Evolutionary conservation across 2,329 filamentous ascomycete species (phyloP).

Genomic region (Aphanocladium album): DNA sequence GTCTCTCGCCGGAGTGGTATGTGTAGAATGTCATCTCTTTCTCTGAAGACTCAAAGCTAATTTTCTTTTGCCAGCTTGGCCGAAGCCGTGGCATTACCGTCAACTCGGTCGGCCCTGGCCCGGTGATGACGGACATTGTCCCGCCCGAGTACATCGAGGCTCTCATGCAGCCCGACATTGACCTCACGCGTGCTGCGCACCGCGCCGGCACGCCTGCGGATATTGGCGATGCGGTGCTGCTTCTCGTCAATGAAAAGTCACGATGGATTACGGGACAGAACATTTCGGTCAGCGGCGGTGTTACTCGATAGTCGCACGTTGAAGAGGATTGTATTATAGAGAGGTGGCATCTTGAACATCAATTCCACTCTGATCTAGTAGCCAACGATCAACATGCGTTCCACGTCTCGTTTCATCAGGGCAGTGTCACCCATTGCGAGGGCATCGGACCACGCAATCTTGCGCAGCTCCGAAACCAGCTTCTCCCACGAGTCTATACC

Average conservation of each 20-base stretch:
- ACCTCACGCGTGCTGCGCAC: conserved; percentile 27
- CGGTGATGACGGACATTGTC: conserved; percentile 30
- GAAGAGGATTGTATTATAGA: no score
- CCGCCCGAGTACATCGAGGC: conserved; percentile 16
- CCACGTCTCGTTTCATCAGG: no score
- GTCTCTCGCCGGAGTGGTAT: conserved; percentile 29
- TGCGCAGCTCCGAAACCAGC: no score
- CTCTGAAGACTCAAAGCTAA: neutral
- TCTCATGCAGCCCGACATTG: conserved; percentile 18
- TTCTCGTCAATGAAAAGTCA: conserved; percentile 33
- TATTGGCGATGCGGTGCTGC: conserved; percentile 36
- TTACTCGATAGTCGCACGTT: conserved; percentile 22
- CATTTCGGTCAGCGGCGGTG: conserved; percentile 33
- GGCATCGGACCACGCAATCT: no score
- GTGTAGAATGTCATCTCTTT: neutral
- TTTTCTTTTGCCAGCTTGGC: conserved; percentile 30
- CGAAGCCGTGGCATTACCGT: conserved; percentile 36
- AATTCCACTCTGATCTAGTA: neutral
- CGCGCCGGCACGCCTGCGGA: conserved; percentile 32
- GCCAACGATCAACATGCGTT: no score
- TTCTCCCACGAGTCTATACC: neutral
- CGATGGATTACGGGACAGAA: conserved; percentile 40
- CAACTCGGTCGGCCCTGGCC: conserved; percentile 37
- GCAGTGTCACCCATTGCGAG: no score
- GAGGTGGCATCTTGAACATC: neutral